Percentiles rank a stretch among this genome's conserved stretches.
phyloP scores from a whole-genome alignment of 768 basidiomycete species.

The Leccinum imitatum region DNA sequence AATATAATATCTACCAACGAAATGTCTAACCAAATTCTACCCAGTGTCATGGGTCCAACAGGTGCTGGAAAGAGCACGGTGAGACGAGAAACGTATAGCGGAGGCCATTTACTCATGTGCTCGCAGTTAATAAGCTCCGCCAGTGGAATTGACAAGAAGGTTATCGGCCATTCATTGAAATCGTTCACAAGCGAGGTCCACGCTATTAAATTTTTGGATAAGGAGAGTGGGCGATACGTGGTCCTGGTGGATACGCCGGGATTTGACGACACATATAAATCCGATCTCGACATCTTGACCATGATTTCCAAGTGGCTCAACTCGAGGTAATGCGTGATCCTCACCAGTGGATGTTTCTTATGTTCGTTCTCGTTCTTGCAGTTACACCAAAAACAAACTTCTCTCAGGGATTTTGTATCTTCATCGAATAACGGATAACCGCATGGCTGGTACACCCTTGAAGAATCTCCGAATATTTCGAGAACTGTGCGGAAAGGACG shows the following conservation, averaged over 20 bases:
- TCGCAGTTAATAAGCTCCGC: background rate
- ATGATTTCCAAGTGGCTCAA: constrained; percentile 19
- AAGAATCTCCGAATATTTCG: too few species aligned
- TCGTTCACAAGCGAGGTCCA: constrained; percentile 13
- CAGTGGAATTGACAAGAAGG: background rate
- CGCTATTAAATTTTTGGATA: constrained; percentile 6
- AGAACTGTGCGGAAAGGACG: too few species aligned
- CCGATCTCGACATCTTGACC: constrained; percentile 14
- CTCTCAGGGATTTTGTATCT: too few species aligned
- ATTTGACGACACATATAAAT: constrained; percentile 18
- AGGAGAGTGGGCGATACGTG: background rate
- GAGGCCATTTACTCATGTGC: background rate
- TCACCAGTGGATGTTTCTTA: too few species aligned
- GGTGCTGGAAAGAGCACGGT: background rate
- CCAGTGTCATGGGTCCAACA: background rate
- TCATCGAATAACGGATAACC: too few species aligned
- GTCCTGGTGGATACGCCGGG: constrained; percentile 12
- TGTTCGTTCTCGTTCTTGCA: too few species aligned
- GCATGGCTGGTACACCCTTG: too few species aligned
- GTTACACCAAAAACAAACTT: too few species aligned
- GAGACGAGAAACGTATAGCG: background rate
- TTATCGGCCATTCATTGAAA: constrained; percentile 4
- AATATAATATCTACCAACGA: background rate
- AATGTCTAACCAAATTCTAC: background rate
- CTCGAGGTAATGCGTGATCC: constrained; percentile 4